Conservation (phyloP, 2,329 filamentous ascomycete species). For the Sarocladium strictum region DNA sequence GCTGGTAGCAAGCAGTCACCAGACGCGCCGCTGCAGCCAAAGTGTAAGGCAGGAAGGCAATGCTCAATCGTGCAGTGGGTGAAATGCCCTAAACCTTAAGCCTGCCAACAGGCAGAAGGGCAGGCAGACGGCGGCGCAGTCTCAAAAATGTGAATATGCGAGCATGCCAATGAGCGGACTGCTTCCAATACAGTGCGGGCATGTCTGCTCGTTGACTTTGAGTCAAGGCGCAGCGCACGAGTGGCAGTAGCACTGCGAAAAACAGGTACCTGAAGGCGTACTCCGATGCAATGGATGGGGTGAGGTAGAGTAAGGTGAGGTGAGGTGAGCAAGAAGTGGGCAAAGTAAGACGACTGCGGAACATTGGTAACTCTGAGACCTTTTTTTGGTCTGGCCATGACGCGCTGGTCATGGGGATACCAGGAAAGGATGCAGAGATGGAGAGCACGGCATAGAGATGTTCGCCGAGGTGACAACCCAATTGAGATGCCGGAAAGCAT, state of each 20-base stretch:
- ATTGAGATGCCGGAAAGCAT: background rate
- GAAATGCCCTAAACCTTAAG: background rate
- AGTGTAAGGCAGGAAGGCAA: background rate
- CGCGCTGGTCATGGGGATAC: background rate
- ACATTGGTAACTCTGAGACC: background rate
- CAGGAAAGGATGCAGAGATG: background rate
- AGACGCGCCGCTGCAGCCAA: background rate
- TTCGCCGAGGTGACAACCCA: background rate
- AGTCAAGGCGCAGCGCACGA: background rate
- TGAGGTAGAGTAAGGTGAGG: background rate
- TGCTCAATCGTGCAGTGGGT: background rate
- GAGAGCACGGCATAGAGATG: background rate
- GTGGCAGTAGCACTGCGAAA: background rate
- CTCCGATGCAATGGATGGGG: background rate
- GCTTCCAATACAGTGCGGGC: too few relatives aligned
- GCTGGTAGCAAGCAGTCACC: background rate
- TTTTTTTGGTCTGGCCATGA: background rate
- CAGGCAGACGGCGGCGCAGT: background rate
- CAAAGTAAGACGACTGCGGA: background rate
- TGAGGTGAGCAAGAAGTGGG: conserved; percentile 8
- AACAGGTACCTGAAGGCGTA: background rate
- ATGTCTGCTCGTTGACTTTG: background rate
- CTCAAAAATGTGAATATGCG: background rate
- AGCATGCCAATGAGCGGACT: background rate
- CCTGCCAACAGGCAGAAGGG: conserved; percentile 1